Base-by-base conservation (phyloP, 371 early-diverging fungal species). In the Rhizomucor miehei region DNA sequence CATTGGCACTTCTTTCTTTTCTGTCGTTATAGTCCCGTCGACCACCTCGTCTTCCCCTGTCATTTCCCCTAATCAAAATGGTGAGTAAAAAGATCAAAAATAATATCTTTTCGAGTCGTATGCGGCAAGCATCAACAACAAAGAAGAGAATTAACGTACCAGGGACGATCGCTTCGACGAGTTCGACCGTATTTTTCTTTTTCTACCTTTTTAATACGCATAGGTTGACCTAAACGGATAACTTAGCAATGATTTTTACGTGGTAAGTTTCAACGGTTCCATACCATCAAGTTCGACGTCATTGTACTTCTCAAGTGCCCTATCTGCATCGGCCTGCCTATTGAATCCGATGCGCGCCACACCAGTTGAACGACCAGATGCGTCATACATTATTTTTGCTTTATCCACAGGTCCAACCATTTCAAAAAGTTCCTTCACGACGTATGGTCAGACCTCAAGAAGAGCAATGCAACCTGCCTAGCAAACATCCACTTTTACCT, bases 301-400 rank as follows among this genome's bases (percentile, higher is more conserved):
- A 38, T 77, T 56, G 44, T 69, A 77, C 43, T 73, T 77, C 20
- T 67, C 52, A 5, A 71, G 37, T 23, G 78, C 78, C 29, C 57
- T 60, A 25, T 69, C 59, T 1, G 78, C 70, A 51, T 69, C 72
- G 14, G 48, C 49, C 11, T 34, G 24, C 0, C 57, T 50, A 35
- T 43, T 34, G 51, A 68, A 77, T 48, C 44, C 57, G 10, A 77
- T 50, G 17, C 47, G 52, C 10, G 73, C 78, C 20, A 44, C 40
- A 44, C 78, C 78, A 1, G 68, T 77, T 1, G 78, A 77, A 12
- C 78, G 63, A 19, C 78, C 78, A 1, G 74, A 69, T 2, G 52
- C 57, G 61, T 77, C 78, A 58, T 66, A 74, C 1, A 50, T 44
- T 13, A 73, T 52, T n/a, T 58, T 50, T 6, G 71, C 62, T 16